Percentiles rank a stretch among this genome's conserved stretches.
These are phyloP conservation scores for Cicer arietinum DNA, from an alignment of 306 rosid genomes.

Conservation along the genomic window DNA sequence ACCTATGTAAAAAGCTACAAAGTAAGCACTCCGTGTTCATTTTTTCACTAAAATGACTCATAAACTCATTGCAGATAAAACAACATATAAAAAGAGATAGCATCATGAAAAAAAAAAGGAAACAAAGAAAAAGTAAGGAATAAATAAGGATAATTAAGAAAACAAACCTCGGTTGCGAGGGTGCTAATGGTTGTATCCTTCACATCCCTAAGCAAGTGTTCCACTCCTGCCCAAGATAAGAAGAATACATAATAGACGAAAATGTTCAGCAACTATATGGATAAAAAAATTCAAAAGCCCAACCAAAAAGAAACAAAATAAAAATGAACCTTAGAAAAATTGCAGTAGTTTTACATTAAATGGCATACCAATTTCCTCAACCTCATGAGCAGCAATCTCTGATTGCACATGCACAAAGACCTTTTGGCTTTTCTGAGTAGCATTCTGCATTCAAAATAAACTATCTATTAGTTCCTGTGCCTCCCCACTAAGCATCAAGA, in stretches of 20 bases:
- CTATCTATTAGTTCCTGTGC: constrained; percentile 33
- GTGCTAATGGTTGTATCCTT: constrained; percentile 78
- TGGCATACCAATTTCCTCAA: constrained; percentile 84
- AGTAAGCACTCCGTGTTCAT: constrained; percentile 26
- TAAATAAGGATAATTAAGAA: not conserved
- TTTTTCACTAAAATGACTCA: constrained; percentile 30
- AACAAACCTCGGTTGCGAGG: constrained; percentile 80
- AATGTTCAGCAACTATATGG: constrained; percentile 2
- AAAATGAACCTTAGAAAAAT: not conserved
- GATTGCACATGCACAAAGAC: constrained; percentile 85
- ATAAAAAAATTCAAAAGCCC: constrained; percentile 5
- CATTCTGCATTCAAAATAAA: constrained; percentile 65
- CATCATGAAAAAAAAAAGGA: not conserved
- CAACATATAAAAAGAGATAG: not conserved
- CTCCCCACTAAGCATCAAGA: not conserved
- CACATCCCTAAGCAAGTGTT: constrained; percentile 75
- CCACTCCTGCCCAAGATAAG: constrained; percentile 68
- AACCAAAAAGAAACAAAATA: not conserved
- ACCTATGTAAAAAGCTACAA: constrained; percentile 55
- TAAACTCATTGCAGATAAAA: not conserved
- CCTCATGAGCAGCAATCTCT: constrained; percentile 92
- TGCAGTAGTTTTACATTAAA: constrained; percentile 34
- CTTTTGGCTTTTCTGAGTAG: constrained; percentile 92
- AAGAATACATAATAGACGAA: constrained; percentile 23
- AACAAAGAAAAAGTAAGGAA: constrained; percentile 6